These are phyloP conservation scores for Leccinum sublutescens DNA, from an alignment of 768 basidiomycete species.

Conservation along the genomic window DNA sequence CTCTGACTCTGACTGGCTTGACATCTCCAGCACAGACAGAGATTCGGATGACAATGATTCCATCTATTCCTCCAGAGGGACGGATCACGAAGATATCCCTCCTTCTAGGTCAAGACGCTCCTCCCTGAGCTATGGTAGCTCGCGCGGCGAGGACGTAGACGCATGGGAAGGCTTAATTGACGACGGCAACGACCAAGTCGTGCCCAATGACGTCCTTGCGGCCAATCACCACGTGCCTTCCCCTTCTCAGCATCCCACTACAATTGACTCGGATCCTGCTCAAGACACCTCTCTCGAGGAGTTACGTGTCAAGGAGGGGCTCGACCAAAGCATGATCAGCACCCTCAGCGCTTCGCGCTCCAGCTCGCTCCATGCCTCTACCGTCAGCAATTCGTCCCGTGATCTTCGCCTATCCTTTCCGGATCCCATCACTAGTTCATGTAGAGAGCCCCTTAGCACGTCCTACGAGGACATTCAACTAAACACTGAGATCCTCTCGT, in stretches of 20 bases:
- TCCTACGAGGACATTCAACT: conserved; percentile 55
- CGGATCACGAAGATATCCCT: conserved; percentile 56
- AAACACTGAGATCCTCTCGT: conserved; percentile 34
- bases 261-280: conserved; percentile 26
- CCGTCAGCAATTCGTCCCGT: conserved; percentile 60
- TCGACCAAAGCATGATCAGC: conserved; percentile 82
- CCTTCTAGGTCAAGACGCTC: conserved; percentile 65
- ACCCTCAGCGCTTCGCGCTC: conserved; percentile 75
- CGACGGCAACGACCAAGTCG: conserved; percentile 52
- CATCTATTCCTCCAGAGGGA: conserved; percentile 51
- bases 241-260: conserved; percentile 21
- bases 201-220: conserved; percentile 24
- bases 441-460: conserved; percentile 53
- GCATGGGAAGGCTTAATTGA: conserved; percentile 79
- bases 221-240: conserved; percentile 24
- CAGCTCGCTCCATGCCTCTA: conserved; percentile 52
- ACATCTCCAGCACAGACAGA: conserved; percentile 60
- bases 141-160: conserved; percentile 65
- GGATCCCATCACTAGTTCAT: conserved; percentile 75
- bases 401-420: conserved; percentile 82
- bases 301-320: conserved; percentile 64
- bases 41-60: conserved; percentile 75
- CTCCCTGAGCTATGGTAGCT: conserved; percentile 67
- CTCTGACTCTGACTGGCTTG: conserved; percentile 86
- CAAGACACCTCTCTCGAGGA: conserved; percentile 54